phyloP scores from a whole-genome alignment of 1,139 yeast genomes.

The Diutina ranongensis region DNA sequence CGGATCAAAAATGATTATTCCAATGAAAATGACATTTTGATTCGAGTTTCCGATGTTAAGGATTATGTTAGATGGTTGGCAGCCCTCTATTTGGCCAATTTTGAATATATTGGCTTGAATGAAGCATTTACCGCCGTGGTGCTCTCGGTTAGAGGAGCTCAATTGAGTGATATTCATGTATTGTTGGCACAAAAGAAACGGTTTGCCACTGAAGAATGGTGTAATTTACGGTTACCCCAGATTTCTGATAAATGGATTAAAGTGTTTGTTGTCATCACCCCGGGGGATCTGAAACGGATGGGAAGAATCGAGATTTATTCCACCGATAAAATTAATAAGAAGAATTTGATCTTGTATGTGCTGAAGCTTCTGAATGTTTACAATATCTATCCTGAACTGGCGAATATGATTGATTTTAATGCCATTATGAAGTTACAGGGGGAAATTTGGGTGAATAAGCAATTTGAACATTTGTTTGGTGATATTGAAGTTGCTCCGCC shows the following conservation, averaged over 20 bases:
- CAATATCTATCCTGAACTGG: slow-evolving; percentile 45
- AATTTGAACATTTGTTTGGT: slow-evolving; percentile 20
- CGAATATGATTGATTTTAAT: slow-evolving; percentile 40
- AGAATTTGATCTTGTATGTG: slow-evolving; percentile 35
- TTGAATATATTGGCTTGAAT: slow-evolving; percentile 29
- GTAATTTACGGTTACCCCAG: slow-evolving; percentile 44
- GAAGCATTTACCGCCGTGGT: slow-evolving; percentile 8
- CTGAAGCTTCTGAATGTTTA: slow-evolving; percentile 29
- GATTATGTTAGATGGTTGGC: slow-evolving; percentile 35
- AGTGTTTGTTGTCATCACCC: slow-evolving; percentile 34
- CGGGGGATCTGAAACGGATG: slow-evolving; percentile 25
- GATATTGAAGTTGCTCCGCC: not conserved
- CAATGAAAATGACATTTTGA: slow-evolving; percentile 10
- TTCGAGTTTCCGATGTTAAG: slow-evolving; percentile 20
- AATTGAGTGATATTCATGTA: slow-evolving; percentile 42
- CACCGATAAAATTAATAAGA: slow-evolving; percentile 29
- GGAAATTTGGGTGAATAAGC: slow-evolving; percentile 34
- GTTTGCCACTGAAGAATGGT: slow-evolving; percentile 40
- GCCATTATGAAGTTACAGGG: slow-evolving; percentile 42
- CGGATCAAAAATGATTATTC: slow-evolving; percentile 1
- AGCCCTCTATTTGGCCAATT: slow-evolving; percentile 35
- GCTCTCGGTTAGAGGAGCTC: slow-evolving; percentile 37
- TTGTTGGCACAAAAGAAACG: slow-evolving; percentile 36
- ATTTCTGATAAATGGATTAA: slow-evolving; percentile 44
- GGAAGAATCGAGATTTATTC: slow-evolving; percentile 43